Conservation (phyloP, 805 yeast species). For the Candida ovalis region DNA sequence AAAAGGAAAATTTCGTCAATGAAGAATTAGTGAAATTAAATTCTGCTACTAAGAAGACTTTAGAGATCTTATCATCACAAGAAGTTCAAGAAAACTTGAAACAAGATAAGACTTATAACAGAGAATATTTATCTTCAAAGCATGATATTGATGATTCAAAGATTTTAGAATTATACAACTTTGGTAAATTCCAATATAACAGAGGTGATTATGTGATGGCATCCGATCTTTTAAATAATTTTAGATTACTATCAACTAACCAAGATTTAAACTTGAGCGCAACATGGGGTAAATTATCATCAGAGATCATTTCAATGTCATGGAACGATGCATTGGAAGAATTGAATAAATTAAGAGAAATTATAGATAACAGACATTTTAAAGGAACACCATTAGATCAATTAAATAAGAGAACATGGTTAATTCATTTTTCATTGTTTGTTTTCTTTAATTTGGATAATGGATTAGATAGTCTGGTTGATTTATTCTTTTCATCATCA, state of each 20-base stretch:
- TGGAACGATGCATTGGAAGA: conserved; percentile 54
- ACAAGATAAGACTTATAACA: conserved; percentile 53
- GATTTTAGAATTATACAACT: conserved; percentile 49
- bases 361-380: conserved; percentile 52
- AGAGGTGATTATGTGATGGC: conserved; percentile 61
- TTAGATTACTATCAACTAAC: conserved; percentile 51
- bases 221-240: conserved; percentile 53
- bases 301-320: conserved; percentile 50
- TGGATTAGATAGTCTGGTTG: conserved; percentile 52
- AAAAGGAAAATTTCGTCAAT: conserved; percentile 38
- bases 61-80: conserved; percentile 42
- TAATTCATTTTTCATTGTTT: conserved; percentile 66
- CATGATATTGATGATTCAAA: conserved; percentile 45
- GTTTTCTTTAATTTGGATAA: conserved; percentile 52
- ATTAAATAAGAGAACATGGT: conserved; percentile 62
- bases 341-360: conserved; percentile 50
- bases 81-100: conserved; percentile 50
- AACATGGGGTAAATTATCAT: conserved; percentile 68
- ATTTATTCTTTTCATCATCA: conserved; percentile 54
- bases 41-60: conserved; percentile 40
- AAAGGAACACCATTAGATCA: conserved; percentile 51
- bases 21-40: conserved; percentile 36
- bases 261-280: conserved; percentile 48
- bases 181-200: conserved; percentile 60
- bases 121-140: conserved; percentile 40